Conservation (phyloP, 2,329 filamentous ascomycete species). For the Albifimbria verrucaria region DNA sequence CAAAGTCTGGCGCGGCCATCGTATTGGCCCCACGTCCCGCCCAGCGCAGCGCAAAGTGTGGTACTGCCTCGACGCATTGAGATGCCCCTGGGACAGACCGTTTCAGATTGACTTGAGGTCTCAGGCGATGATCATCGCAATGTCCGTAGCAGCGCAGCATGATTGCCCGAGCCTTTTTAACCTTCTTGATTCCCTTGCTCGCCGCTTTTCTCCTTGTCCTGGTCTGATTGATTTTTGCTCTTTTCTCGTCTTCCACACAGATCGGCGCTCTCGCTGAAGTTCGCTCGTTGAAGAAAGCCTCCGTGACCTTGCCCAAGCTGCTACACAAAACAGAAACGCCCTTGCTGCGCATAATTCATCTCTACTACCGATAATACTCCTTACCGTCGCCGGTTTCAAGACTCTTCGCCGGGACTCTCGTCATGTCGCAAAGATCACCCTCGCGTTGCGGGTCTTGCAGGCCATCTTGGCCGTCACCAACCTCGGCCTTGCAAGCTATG, state of each 20-base stretch:
- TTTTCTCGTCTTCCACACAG: background rate
- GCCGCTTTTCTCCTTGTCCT: background rate
- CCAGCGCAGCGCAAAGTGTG: too few species aligned
- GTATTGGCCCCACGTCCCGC: too few species aligned
- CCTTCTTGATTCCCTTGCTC: background rate
- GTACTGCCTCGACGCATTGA: background rate
- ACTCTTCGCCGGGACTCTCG: background rate
- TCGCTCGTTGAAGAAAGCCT: too few species aligned
- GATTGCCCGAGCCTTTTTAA: background rate
- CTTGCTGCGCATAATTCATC: background rate
- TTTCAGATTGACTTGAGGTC: background rate
- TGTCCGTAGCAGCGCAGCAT: background rate
- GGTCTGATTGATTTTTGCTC: background rate
- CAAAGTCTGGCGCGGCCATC: too few species aligned
- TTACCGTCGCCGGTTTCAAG: background rate
- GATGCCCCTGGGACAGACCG: background rate
- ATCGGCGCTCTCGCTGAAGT: too few species aligned
- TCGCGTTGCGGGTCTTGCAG: slow-evolving; percentile 37
- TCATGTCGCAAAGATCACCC: slow-evolving; percentile 6
- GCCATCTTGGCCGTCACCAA: slow-evolving; percentile 41
- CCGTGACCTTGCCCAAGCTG: too few species aligned
- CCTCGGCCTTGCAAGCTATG: slow-evolving; percentile 46
- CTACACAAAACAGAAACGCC: background rate
- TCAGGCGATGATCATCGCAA: background rate
- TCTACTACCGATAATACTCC: background rate